Evolutionary conservation across 495 filamentous ascomycete genomes (phyloP), one percentile per base, ranked within the genome.

Genomic region (Neurospora sp.): DNA sequence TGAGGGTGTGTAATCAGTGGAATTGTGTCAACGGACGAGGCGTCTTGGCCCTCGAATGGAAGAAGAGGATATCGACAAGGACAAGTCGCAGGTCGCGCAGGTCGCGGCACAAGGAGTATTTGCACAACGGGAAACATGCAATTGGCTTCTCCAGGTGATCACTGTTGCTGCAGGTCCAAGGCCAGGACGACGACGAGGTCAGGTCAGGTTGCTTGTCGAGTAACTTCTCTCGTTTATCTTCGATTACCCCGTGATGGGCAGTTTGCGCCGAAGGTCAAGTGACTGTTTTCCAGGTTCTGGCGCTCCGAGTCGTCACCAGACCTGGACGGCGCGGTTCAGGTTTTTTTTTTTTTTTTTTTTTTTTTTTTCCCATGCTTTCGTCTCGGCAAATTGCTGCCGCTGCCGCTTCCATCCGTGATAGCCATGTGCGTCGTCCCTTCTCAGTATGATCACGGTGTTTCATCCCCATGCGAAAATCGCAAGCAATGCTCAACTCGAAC

Each of bases 181-280:
- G 41, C 71, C 46, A 38, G 7, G 16, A 14, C 41, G 53, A 61
- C 12, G 53, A 37, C 27, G 27, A 65, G 27, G 53, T 65, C 53
- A 35, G 27, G 7, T 16, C 27, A 37, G 14, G 22, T 35, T 65
- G 27, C 7, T 65, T 65, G 53, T 35, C 53, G 53, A 35, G 22
- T 65, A 35, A 35, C 4, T 35, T 37, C 8, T 65, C 53, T 65
- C 53, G 22, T 65, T 53, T 18, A 65, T 65, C 14, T 31, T 65
- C 14, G 53, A 35, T 65, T 65, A 35, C 18, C 53, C 53, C 27
- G 53, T 7, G 53, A 37, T 35, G 53, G 14, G 53, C 53, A 65
- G 53, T 35, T 61, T 61, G 27, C 27, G 27, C 22, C 35, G 42
- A 71, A 61, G 68, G 71, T 73, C 68, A 73, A 73, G 44, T 73